Evolutionary conservation across 2,329 filamentous ascomycete genomes (phyloP).

Genomic region (Bertia moriformis): DNA sequence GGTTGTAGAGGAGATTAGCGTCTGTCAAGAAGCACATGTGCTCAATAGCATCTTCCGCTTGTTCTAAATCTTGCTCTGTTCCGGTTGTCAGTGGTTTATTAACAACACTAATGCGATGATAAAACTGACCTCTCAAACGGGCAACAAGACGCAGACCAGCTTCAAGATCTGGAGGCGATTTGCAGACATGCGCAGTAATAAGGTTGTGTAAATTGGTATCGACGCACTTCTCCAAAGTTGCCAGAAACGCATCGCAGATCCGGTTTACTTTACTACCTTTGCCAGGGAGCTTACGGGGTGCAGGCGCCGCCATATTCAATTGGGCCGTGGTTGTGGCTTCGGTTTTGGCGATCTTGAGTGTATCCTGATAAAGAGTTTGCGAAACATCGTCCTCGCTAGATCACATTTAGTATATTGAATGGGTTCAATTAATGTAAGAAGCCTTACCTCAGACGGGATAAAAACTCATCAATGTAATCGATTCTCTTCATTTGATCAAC

Average conservation of each 20-base stretch:
- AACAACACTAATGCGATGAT: slow-evolving; percentile 1
- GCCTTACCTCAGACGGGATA: slow-evolving; percentile 67
- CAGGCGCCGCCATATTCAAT: neutral
- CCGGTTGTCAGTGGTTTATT: slow-evolving; percentile 8
- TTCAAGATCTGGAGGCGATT: slow-evolving; percentile 76
- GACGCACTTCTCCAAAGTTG: slow-evolving; percentile 46
- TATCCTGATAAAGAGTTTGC: slow-evolving; percentile 85
- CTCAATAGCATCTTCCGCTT: slow-evolving; percentile 79
- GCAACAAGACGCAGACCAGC: slow-evolving; percentile 71
- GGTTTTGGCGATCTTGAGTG: slow-evolving; percentile 31
- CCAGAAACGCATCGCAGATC: slow-evolving; percentile 74
- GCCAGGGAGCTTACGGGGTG: slow-evolving; percentile 5
- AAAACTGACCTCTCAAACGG: slow-evolving; percentile 27
- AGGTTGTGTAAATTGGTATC: slow-evolving; percentile 69
- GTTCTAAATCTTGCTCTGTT: slow-evolving; percentile 48
- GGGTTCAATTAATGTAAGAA: too few relatives aligned
- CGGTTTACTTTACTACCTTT: slow-evolving; percentile 57
- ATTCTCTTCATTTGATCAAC: slow-evolving; percentile 71
- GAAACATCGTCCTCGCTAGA: slow-evolving; percentile 76
- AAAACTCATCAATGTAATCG: slow-evolving; percentile 75
- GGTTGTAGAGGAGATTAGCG: slow-evolving; percentile 79
- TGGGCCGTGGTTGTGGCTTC: neutral
- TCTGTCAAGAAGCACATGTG: slow-evolving; percentile 97
- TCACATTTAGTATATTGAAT: too few relatives aligned
- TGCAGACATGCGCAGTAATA: slow-evolving; percentile 89